Base-by-base conservation (phyloP, 2,329 filamentous ascomycete species). In the Pseudogymnoascus sp. region DNA sequence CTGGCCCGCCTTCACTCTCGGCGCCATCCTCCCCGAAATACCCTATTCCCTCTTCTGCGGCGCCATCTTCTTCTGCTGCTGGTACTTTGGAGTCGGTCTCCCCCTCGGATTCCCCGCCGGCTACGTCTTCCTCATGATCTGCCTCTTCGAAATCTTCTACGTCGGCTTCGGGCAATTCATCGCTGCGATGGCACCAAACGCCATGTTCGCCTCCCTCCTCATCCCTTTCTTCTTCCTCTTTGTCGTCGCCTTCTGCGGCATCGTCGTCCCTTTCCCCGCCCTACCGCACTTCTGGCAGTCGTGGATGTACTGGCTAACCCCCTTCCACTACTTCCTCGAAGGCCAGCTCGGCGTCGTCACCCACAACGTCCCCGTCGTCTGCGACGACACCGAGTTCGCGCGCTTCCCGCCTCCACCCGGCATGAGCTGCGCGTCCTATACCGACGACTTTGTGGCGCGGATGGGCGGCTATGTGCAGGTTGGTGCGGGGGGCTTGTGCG, bases 191-290 rank as follows among this genome's bases (percentile, higher is more conserved):
- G 76, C 83, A 1, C 86, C 86, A 1, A 89, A 89, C 69, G 84
- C 86, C 64, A 75, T 88, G 3, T 78, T 89, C 15, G 87, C 86
- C 0, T 86, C 83, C 3, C 73, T 89, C 0, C 76, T 89, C 0
- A 85, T 89, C 0, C 87, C 87, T 0, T 71, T 88, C 3, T 87
- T 89, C 73, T 88, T 89, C 75, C 80, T 86, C 27, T 89, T 89
- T 67, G 80, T 89, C 37, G 79, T 88, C 21, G 81, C 82, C 7
- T 90, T 90, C 77, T 89, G 86, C 70, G 87, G 87, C 62, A 84
- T 89, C 5, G 80, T 88, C 8, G 86, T 89, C 0, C 86, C 87
- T 0, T 83, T 83, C 13, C 69, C 65, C 1, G 78, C 78, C 3
- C 72, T 90, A 0, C 83, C 84, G 0, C 72, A 76, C 1, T 89